These are phyloP conservation scores for Pichia sp. DNA, from an alignment of 1,139 yeast species.

Conservation along the genomic window DNA sequence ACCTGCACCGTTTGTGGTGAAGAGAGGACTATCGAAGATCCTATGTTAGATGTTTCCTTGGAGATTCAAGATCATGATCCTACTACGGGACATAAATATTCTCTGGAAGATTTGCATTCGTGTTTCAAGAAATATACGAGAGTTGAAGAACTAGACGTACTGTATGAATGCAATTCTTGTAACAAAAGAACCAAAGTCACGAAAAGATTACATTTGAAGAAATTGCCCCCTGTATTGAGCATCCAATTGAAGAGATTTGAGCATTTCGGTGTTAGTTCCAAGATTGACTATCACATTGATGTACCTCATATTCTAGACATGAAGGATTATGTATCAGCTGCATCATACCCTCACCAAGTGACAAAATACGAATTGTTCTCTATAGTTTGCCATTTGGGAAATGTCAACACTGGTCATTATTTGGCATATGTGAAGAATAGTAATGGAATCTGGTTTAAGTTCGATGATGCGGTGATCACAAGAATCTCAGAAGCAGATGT, in stretches of 20 bases:
- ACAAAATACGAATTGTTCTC: slow-evolving; percentile 64
- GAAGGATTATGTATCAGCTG: slow-evolving; percentile 45
- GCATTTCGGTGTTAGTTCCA: slow-evolving; percentile 60
- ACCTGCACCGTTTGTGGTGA: slow-evolving; percentile 64
- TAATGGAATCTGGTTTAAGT: slow-evolving; percentile 76
- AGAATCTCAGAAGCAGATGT: slow-evolving; percentile 60
- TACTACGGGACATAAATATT: too few relatives aligned
- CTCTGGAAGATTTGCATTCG: slow-evolving; percentile 39
- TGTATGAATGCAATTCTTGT: slow-evolving; percentile 67
- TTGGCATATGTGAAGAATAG: slow-evolving; percentile 68
- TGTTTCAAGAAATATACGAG: slow-evolving; percentile 74
- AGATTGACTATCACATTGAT: slow-evolving; percentile 66
- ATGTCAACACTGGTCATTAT: slow-evolving; percentile 93
- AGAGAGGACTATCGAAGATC: slow-evolving; percentile 69
- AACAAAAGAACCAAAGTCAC: slow-evolving; percentile 53
- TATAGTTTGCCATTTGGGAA: slow-evolving; percentile 81
- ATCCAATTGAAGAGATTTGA: slow-evolving; percentile 86
- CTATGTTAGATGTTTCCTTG: slow-evolving; percentile 81
- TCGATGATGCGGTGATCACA: slow-evolving; percentile 86
- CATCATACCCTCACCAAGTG: slow-evolving; percentile 7
- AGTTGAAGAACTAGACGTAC: slow-evolving; percentile 67
- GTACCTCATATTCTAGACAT: slow-evolving; percentile 71
- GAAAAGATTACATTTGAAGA: slow-evolving; percentile 61
- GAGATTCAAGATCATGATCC: slow-evolving; percentile 42
- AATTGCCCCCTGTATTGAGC: slow-evolving; percentile 69